Evolutionary conservation across 23 red algal genomes (phyloP).

Genomic region (Rhodosorus marinus): DNA sequence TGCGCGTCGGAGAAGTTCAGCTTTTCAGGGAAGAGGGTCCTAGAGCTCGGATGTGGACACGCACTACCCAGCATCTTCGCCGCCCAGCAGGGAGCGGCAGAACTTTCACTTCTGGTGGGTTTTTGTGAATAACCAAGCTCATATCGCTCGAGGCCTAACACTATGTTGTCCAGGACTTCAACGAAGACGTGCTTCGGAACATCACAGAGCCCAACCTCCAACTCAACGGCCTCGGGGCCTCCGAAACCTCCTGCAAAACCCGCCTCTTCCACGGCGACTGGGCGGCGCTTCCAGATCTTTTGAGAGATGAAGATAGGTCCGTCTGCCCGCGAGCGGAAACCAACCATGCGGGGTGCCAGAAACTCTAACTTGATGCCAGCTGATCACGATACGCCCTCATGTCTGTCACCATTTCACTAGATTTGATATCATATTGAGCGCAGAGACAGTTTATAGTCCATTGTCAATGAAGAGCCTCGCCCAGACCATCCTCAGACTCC

Average conservation of each 20-base stretch:
- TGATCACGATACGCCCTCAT: no score
- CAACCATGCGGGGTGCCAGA: no score
- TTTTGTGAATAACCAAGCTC: no score
- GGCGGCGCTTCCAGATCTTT: background rate
- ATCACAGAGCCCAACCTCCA: slow-evolving; percentile 19
- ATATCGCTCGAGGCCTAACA: no score
- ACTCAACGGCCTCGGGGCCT: slow-evolving; percentile 6
- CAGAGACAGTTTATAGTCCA: slow-evolving; percentile 35
- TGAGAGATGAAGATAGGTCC: background rate
- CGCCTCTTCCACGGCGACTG: background rate
- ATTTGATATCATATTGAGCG: slow-evolving; percentile 27
- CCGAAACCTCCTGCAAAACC: background rate
- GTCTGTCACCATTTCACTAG: no score
- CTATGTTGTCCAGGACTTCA: slow-evolving; percentile 62
- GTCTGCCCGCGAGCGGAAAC: no score
- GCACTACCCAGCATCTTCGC: slow-evolving; percentile 42
- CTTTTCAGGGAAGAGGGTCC: slow-evolving; percentile 1
- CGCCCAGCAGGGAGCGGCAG: slow-evolving; percentile 4
- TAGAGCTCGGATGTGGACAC: slow-evolving; percentile 82
- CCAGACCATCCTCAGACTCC: slow-evolving; percentile 1
- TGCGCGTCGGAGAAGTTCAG: background rate
- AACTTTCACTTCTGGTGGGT: no score
- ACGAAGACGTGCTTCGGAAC: slow-evolving; percentile 21
- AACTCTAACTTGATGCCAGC: no score
- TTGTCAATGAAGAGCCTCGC: slow-evolving; percentile 11